phyloP scores from a whole-genome alignment of 2,329 filamentous ascomycete genomes.

The Drechslera avenae region DNA sequence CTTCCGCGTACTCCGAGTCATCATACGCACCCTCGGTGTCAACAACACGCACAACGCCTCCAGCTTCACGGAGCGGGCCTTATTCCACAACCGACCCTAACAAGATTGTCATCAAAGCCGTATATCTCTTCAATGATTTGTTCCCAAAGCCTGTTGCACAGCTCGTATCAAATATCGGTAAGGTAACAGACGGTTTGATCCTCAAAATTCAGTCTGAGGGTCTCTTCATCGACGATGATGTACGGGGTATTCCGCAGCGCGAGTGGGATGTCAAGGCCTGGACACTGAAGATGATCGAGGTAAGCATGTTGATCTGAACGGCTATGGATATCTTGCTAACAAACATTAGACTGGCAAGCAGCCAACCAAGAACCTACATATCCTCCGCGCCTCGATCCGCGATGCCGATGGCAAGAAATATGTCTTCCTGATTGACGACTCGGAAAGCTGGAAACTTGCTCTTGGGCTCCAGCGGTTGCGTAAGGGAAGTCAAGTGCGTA shows the following conservation, averaged over 20 bases:
- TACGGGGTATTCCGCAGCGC: slow-evolving; percentile 86
- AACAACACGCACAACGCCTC: slow-evolving; percentile 81
- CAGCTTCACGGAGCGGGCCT: slow-evolving; percentile 74
- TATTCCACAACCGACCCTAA: slow-evolving; percentile 90
- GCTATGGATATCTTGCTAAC: slow-evolving; percentile 11
- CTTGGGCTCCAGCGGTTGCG: slow-evolving; percentile 62
- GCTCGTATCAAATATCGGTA: slow-evolving; percentile 79
- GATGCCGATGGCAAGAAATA: slow-evolving; percentile 66
- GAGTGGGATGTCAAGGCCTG: slow-evolving; percentile 99
- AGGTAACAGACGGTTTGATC: slow-evolving; percentile 90
- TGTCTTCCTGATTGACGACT: slow-evolving; percentile 64
- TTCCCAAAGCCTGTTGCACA: slow-evolving; percentile 91
- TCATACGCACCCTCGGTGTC: slow-evolving; percentile 86
- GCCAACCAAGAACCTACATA: slow-evolving; percentile 53
- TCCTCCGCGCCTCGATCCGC: slow-evolving; percentile 63
- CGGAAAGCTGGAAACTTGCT: slow-evolving; percentile 67
- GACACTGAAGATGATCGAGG: slow-evolving; percentile 90
- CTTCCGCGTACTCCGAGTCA: slow-evolving; percentile 73
- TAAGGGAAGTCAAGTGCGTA: slow-evolving; percentile 61
- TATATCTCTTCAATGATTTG: slow-evolving; percentile 89
- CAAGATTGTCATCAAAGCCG: slow-evolving; percentile 93
- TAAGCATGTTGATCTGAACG: slow-evolving; percentile 17
- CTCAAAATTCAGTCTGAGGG: slow-evolving; percentile 92
- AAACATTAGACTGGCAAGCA: slow-evolving; percentile 50
- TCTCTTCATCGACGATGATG: slow-evolving; percentile 95